Evolutionary conservation across 1,284 basidiomycete species (phyloP).

Genomic region (Neonothopanus nambi): DNA sequence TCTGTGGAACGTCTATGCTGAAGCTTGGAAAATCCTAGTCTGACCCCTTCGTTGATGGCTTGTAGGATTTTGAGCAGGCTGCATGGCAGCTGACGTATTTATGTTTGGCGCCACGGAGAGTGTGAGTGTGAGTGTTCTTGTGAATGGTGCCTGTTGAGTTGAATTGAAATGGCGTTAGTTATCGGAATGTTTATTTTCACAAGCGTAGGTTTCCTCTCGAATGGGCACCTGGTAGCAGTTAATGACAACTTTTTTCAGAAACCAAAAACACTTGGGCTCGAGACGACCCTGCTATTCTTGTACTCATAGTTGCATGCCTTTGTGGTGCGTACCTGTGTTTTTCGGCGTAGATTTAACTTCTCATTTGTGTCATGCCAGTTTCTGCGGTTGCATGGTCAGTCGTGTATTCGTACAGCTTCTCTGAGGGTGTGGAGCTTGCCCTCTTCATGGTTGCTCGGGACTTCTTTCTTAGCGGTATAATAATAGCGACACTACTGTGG

Average conservation of each 20-base stretch:
- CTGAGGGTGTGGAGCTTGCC: slow-evolving; percentile 62
- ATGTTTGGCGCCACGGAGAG: slow-evolving; percentile 86
- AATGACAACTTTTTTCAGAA: slow-evolving; percentile 47
- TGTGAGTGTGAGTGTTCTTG: slow-evolving; percentile 56
- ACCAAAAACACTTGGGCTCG: slow-evolving; percentile 98
- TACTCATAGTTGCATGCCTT: slow-evolving; percentile 79
- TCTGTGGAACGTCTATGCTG: slow-evolving; percentile 30
- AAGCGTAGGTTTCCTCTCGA: slow-evolving; percentile 61
- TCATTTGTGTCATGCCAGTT: slow-evolving; percentile 40
- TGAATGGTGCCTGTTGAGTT: slow-evolving; percentile 1
- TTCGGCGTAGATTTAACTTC: neutral
- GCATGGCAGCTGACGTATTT: slow-evolving; percentile 93
- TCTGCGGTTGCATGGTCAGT: slow-evolving; percentile 83
- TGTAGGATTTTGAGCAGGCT: slow-evolving; percentile 91
- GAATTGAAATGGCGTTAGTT: slow-evolving; percentile 44
- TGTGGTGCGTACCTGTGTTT: slow-evolving; percentile 48
- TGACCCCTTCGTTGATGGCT: slow-evolving; percentile 4
- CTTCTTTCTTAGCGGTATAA: slow-evolving; percentile 74
- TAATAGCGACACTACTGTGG: slow-evolving; percentile 81
- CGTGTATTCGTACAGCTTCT: slow-evolving; percentile 69
- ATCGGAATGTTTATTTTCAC: slow-evolving; percentile 90
- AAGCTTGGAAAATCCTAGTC: neutral
- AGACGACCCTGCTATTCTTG: slow-evolving; percentile 91
- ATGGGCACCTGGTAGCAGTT: neutral
- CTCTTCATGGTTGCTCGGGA: slow-evolving; percentile 86